These are phyloP conservation scores for Echeveria elegans DNA, from an alignment of 164 flowering plant genomes.

Conservation along the genomic window DNA sequence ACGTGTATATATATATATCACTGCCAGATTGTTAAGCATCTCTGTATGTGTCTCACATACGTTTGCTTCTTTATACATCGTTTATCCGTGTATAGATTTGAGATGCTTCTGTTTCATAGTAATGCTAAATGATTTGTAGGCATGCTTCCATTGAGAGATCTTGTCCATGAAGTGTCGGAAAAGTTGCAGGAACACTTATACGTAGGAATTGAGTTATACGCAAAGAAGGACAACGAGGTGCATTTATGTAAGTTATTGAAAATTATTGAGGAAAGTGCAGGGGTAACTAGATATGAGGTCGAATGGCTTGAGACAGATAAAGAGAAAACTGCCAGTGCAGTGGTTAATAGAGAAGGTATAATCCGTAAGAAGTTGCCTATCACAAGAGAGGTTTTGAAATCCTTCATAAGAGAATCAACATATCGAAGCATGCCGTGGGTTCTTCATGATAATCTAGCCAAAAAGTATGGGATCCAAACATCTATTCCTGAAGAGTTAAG, in stretches of 20 bases:
- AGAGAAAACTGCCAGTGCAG: slow-evolving; percentile 32
- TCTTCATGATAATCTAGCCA: slow-evolving; percentile 60
- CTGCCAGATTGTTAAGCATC: neutral
- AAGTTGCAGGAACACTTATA: slow-evolving; percentile 38
- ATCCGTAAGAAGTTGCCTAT: slow-evolving; percentile 57
- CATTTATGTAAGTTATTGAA: slow-evolving; percentile 55
- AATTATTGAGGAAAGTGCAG: slow-evolving; percentile 34
- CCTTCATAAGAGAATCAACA: slow-evolving; percentile 87
- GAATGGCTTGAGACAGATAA: slow-evolving; percentile 61
- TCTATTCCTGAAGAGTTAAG: slow-evolving; percentile 48
- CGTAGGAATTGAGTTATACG: slow-evolving; percentile 59
- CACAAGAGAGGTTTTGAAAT: slow-evolving; percentile 59
- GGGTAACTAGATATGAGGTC: slow-evolving; percentile 45
- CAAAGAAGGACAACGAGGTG: slow-evolving; percentile 39
- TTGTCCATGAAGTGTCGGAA: slow-evolving; percentile 39
- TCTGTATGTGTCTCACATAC: neutral
- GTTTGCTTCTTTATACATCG: neutral
- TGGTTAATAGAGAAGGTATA: slow-evolving; percentile 42
- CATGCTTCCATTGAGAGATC: slow-evolving; percentile 62
- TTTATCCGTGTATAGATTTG: neutral
- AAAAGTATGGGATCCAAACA: slow-evolving; percentile 51
- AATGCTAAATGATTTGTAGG: slow-evolving; percentile 41
- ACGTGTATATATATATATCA: neutral
- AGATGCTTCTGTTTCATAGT: slow-evolving; percentile 19
- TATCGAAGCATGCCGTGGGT: slow-evolving; percentile 80